phyloP scores from a whole-genome alignment of 139 green algal genomes.

The Haematococcus sp. region DNA sequence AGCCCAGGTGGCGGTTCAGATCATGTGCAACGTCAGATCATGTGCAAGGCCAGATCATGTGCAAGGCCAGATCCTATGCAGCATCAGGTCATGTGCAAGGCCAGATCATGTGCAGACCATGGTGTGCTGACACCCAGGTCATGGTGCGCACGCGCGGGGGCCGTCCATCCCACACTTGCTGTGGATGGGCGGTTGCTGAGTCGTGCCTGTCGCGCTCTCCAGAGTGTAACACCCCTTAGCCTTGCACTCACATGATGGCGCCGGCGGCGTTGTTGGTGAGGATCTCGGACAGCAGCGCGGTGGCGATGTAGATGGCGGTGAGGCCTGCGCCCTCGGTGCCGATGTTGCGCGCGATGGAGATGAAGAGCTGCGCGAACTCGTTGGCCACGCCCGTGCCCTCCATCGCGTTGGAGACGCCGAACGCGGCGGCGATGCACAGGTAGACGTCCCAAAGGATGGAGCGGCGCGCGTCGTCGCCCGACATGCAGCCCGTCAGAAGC shows the following conservation, averaged over 20 bases:
- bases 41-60: no score
- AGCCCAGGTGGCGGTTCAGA: no score
- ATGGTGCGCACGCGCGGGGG: no score
- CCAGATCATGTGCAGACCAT: no score
- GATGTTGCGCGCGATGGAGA: conserved; percentile 16
- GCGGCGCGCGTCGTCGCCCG: conserved; percentile 24
- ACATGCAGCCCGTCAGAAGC: conserved; percentile 22
- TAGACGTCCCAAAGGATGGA: conserved; percentile 55
- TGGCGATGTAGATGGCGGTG: conserved; percentile 57
- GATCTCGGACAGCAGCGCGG: conserved; percentile 56
- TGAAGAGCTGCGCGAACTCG: conserved; percentile 25
- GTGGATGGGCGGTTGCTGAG: no score
- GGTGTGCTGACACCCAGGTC: no score
- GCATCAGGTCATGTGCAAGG: no score
- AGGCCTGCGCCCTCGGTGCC: conserved; percentile 1
- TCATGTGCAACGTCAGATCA: no score
- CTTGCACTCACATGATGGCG: conserved; percentile 28
- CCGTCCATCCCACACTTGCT: no score
- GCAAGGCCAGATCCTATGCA: no score
- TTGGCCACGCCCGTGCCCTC: conserved; percentile 13
- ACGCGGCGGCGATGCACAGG: conserved; percentile 59
- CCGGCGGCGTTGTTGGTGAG: conserved; percentile 65
- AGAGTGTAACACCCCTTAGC: no score
- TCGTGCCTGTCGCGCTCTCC: no score
- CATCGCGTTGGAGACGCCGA: conserved; percentile 54